Evolutionary conservation across 805 yeast genomes (phyloP).

Genomic region (Kodamaea kaohsiungensis): DNA sequence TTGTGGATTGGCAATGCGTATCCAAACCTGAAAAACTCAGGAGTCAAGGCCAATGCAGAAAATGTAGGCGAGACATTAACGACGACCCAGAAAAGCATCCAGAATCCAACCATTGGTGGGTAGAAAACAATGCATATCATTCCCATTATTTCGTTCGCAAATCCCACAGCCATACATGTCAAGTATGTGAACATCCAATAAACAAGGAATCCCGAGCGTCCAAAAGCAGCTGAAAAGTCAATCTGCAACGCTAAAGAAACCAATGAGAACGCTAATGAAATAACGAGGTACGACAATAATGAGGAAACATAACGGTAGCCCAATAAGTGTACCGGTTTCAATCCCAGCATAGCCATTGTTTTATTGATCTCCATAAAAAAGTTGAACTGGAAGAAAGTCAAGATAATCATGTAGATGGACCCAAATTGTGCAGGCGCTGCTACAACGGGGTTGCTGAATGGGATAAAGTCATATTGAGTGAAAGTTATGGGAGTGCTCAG

Average conservation of each 20-base stretch:
- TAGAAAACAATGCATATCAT: constrained; percentile 49
- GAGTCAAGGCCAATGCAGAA: constrained; percentile 34
- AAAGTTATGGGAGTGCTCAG: constrained; percentile 36
- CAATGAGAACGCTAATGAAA: constrained; percentile 58
- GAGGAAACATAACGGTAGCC: constrained; percentile 53
- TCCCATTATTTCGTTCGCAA: constrained; percentile 67
- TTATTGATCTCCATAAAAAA: constrained; percentile 58
- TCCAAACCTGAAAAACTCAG: constrained; percentile 35
- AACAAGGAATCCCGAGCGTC: constrained; percentile 69
- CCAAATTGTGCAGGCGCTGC: constrained; percentile 76
- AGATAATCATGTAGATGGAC: constrained; percentile 65
- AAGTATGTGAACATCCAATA: constrained; percentile 70
- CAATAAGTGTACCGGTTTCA: constrained; percentile 47
- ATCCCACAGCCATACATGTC: constrained; percentile 76
- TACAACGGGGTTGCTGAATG: constrained; percentile 49
- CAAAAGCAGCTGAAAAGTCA: constrained; percentile 58
- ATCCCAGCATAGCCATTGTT: constrained; percentile 42
- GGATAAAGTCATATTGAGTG: constrained; percentile 46
- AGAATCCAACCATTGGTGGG: constrained; percentile 67
- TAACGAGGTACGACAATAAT: constrained; percentile 53
- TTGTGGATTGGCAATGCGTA: constrained; percentile 40
- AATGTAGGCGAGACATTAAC: constrained; percentile 32
- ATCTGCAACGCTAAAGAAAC: constrained; percentile 71
- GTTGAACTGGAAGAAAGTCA: constrained; percentile 71
- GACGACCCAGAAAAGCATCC: constrained; percentile 32